Base-by-base conservation (phyloP, 2,329 filamentous ascomycete species). In the Paecilomyces formosus region DNA sequence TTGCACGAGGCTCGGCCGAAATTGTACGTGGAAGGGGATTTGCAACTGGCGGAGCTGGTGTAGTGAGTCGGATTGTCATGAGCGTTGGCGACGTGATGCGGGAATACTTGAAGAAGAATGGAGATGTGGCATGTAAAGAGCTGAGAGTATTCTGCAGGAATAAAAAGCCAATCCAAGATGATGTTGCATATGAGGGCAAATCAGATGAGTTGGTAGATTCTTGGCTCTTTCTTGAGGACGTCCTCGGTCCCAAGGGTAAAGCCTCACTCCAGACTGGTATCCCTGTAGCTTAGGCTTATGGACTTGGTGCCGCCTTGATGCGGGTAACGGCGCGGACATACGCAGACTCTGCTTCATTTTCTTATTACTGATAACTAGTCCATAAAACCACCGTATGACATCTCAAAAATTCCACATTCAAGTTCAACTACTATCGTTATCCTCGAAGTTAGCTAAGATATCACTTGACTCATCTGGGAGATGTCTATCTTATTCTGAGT, bases 11-110 rank as follows among this genome's bases (percentile, higher is more conserved):
- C 50, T 65, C 64, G 22, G 63, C 62, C 1, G 24, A 63, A 57
- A 57, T n/a, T 53, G 57, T 60, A 12, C 56, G 57, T 50, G 54
- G 6, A 9, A 33, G 66, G 59, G 61, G 61, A 53, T 13, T 67
- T n/a, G 26, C 50, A 57, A 53, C 35, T 8, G 18, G 53, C 33
- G 53, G 39, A 15, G 33, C n/a, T 28, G 22, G 57, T 22, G 13
- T 63, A 1, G 12, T 35, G 5, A 68, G 67, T 61, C 65, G 62
- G 3, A 68, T 69, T 60, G 64, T 70, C 24, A 57, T 52, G 51
- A 69, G 67, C 57, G 54, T 39, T 59, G 63, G 63, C 49, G 63
- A 69, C 3, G 60, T 71, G 13, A 70, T 70, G 66, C 59, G 39
- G 35, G 58, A 60, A 35, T 71, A 70, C 54, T 18, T 71, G 49